phyloP scores from a whole-genome alignment of 495 filamentous ascomycete genomes.

The Lichina pygmaea region DNA sequence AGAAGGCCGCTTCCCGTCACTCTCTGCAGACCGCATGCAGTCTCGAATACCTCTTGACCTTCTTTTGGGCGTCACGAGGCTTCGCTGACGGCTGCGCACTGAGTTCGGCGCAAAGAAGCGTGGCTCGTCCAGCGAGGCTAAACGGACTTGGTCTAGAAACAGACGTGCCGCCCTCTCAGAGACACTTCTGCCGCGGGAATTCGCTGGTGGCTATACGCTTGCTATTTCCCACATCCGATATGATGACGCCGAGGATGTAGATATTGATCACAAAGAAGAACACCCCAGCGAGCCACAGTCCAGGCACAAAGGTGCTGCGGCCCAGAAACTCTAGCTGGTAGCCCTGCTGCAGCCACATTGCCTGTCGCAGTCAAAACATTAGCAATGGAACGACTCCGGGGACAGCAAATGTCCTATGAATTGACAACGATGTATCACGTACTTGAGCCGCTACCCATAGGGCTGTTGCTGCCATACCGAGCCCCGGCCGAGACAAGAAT shows the following conservation, averaged over 20 bases:
- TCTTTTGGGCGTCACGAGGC: too few species aligned
- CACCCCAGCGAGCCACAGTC: slow-evolving; percentile 47
- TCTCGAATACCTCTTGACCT: too few species aligned
- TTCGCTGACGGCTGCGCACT: too few species aligned
- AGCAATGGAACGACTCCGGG: too few species aligned
- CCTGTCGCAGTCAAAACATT: slow-evolving; percentile 17
- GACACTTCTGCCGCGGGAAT: too few species aligned
- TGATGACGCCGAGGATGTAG: slow-evolving; percentile 62
- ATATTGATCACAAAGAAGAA: slow-evolving; percentile 65
- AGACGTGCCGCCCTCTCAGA: too few species aligned
- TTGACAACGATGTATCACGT: slow-evolving; percentile 3
- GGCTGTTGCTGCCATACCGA: slow-evolving; percentile 32
- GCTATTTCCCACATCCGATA: slow-evolving; percentile 23
- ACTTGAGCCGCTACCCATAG: slow-evolving; percentile 52
- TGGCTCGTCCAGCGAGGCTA: too few species aligned
- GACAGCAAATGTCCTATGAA: background rate
- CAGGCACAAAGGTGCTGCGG: slow-evolving; percentile 58
- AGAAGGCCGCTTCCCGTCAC: too few species aligned
- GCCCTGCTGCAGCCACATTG: slow-evolving; percentile 66
- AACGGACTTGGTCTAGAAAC: background rate
- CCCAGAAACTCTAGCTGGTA: slow-evolving; percentile 77
- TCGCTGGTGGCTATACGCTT: background rate
- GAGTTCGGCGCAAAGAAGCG: too few species aligned
- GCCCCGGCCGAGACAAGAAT: slow-evolving; percentile 25
- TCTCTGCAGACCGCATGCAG: too few species aligned